phyloP scores from a whole-genome alignment of 257 asterid species.

The Anisodus tanguticus region DNA sequence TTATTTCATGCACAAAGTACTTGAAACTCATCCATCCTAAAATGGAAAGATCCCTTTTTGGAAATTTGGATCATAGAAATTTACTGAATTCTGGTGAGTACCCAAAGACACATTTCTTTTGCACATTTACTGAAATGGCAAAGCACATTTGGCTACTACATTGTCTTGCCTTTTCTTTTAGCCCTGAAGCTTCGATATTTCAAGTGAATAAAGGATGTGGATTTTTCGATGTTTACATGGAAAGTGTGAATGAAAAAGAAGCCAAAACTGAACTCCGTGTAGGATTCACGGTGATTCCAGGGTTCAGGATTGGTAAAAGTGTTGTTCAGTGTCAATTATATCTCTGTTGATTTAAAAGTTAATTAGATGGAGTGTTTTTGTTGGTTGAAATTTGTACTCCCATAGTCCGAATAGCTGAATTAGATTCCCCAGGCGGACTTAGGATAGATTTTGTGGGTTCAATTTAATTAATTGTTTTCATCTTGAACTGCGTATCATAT shows the following conservation, averaged over 20 bases:
- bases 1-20: slow-evolving; percentile 41
- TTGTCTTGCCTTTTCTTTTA: slow-evolving; percentile 63
- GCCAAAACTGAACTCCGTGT: slow-evolving; percentile 56
- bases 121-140: slow-evolving; percentile 72
- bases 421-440: too few relatives aligned
- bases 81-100: slow-evolving; percentile 51
- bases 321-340: slow-evolving; percentile 58
- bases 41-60: slow-evolving; percentile 65
- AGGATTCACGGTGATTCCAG: slow-evolving; percentile 71
- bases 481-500: too few relatives aligned
- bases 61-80: slow-evolving; percentile 52
- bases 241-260: slow-evolving; percentile 58
- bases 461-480: too few relatives aligned
- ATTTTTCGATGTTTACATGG: slow-evolving; percentile 80
- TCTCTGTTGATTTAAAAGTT: slow-evolving; percentile 33
- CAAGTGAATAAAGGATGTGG: slow-evolving; percentile 56
- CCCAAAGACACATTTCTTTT: slow-evolving; percentile 62
- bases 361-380: neutral
- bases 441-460: too few relatives aligned
- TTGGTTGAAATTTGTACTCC: neutral
- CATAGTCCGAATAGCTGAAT: too few relatives aligned
- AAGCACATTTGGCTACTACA: slow-evolving; percentile 79
- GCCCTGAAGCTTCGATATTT: slow-evolving; percentile 53
- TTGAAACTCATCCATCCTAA: slow-evolving; percentile 56
- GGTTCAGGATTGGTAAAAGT: slow-evolving; percentile 50